Conservation (phyloP, 2,329 filamentous ascomycete genomes). For the Talaromyces sp. region DNA sequence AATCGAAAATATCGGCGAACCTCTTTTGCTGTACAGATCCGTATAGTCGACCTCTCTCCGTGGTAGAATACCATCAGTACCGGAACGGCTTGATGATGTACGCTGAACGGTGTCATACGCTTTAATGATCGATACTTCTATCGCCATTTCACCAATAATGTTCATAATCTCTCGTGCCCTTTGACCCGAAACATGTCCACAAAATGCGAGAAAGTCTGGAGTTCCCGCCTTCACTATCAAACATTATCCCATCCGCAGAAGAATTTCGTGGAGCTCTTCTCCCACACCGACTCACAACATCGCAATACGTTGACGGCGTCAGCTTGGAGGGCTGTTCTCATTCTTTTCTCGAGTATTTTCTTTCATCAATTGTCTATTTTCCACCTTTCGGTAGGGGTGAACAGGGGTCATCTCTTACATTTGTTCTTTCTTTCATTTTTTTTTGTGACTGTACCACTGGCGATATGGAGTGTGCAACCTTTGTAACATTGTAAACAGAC, state of each 20-base stretch:
- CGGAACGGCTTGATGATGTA: slow-evolving; percentile 26
- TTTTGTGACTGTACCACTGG: slow-evolving; percentile 5
- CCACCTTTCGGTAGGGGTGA: slow-evolving; percentile 23
- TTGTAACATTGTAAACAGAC: slow-evolving; percentile 10
- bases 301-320: slow-evolving; percentile 6
- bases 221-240: neutral
- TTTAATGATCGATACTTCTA: slow-evolving; percentile 18
- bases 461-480: slow-evolving; percentile 8
- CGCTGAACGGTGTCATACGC: slow-evolving; percentile 32
- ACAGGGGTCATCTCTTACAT: slow-evolving; percentile 8
- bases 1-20: slow-evolving; percentile 96
- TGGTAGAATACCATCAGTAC: slow-evolving; percentile 4
- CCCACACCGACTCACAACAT: slow-evolving; percentile 12
- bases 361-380: slow-evolving; percentile 15
- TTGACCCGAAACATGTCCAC: neutral
- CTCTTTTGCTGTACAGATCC: slow-evolving; percentile 82
- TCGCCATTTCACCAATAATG: slow-evolving; percentile 16
- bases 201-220: neutral
- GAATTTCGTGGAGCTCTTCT: no score
- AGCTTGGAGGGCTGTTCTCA: neutral
- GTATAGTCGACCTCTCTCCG: slow-evolving; percentile 24
- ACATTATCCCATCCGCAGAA: slow-evolving; percentile 8
- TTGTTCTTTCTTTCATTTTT: neutral
- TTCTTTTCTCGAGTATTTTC: slow-evolving; percentile 15
- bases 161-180: neutral